Conservation (phyloP, 1,284 basidiomycete species). For the Grifola frondosa region DNA sequence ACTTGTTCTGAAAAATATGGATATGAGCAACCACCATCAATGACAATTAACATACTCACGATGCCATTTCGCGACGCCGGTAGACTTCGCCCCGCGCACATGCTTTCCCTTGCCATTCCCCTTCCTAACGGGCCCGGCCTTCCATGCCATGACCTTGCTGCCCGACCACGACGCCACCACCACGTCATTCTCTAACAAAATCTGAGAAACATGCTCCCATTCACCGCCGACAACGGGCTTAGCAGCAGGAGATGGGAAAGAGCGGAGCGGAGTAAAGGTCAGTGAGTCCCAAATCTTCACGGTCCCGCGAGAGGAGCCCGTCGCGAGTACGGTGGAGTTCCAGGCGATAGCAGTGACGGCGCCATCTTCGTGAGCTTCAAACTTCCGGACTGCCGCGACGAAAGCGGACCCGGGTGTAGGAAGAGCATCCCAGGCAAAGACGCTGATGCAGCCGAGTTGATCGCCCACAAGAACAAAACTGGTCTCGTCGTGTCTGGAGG, state of each 20-base stretch:
- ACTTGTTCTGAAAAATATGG: slow-evolving; percentile 48
- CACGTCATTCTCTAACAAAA: slow-evolving; percentile 63
- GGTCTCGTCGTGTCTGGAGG: slow-evolving; percentile 33
- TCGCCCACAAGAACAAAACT: slow-evolving; percentile 60
- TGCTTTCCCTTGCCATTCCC: slow-evolving; percentile 36
- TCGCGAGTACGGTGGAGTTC: slow-evolving; percentile 56
- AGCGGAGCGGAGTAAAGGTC: slow-evolving; percentile 54
- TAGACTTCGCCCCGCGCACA: slow-evolving; percentile 34
- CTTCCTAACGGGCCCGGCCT: slow-evolving; percentile 49
- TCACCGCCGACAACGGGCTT: slow-evolving; percentile 38
- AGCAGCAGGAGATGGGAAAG: slow-evolving; percentile 49
- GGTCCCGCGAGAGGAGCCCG: slow-evolving; percentile 64
- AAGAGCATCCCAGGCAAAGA: slow-evolving; percentile 53
- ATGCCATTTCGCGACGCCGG: slow-evolving; percentile 44
- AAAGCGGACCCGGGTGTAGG: slow-evolving; percentile 10
- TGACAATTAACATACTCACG: slow-evolving; percentile 42
- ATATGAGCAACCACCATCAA: slow-evolving; percentile 29
- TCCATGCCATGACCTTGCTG: slow-evolving; percentile 68
- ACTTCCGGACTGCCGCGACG: slow-evolving; percentile 39
- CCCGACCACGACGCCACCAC: slow-evolving; percentile 67
- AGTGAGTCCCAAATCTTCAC: slow-evolving; percentile 69
- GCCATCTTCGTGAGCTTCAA: slow-evolving; percentile 61
- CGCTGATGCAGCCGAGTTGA: slow-evolving; percentile 53
- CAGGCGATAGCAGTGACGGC: slow-evolving; percentile 63
- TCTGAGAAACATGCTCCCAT: slow-evolving; percentile 55